phyloP scores from a whole-genome alignment of 139 green algal species.

The Coccomyxa sp. region DNA sequence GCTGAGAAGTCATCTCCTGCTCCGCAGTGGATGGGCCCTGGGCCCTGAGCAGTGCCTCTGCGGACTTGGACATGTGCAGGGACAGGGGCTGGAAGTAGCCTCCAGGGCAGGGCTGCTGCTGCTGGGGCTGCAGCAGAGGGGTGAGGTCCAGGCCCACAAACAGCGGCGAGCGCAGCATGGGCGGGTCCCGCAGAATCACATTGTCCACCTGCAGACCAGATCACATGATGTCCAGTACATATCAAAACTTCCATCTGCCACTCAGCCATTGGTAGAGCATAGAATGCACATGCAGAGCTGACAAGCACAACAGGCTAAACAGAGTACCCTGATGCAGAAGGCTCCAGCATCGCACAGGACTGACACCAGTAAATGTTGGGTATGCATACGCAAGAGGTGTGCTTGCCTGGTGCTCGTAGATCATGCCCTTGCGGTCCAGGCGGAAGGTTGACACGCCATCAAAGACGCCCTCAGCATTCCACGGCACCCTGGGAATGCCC shows the following conservation, averaged over 20 bases:
- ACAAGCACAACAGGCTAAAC: background rate
- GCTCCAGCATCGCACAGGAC: background rate
- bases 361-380: background rate
- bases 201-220: slow-evolving; percentile 50
- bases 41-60: background rate
- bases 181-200: slow-evolving; percentile 72
- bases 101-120: slow-evolving; percentile 11
- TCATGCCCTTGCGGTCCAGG: slow-evolving; percentile 71
- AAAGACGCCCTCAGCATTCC: slow-evolving; percentile 81
- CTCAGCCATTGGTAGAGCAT: background rate
- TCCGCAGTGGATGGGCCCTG: background rate
- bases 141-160: slow-evolving; percentile 47
- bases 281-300: background rate
- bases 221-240: background rate
- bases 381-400: too few species aligned
- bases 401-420: slow-evolving; percentile 78
- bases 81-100: slow-evolving; percentile 15
- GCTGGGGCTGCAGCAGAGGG: slow-evolving; percentile 6
- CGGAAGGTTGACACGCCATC: slow-evolving; percentile 92
- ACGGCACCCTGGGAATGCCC: slow-evolving; percentile 79
- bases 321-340: background rate
- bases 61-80: too few species aligned
- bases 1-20: background rate
- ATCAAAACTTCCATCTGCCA: background rate
- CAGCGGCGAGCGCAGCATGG: slow-evolving; percentile 22